Conservation (phyloP, 495 filamentous ascomycete genomes). For the Xylaria sp. region DNA sequence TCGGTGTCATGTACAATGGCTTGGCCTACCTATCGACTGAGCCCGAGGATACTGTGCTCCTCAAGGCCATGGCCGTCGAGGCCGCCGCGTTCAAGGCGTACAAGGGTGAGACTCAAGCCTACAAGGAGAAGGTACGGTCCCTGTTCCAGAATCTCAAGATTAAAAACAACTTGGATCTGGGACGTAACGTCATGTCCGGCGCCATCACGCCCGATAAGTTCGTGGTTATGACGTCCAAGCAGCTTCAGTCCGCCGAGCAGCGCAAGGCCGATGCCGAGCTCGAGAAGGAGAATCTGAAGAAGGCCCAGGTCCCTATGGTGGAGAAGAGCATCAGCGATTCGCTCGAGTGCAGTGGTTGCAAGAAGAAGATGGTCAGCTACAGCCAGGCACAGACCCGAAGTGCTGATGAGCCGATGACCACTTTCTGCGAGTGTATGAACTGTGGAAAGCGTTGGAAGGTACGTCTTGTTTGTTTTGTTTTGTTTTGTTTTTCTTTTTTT, state of each 20-base stretch:
- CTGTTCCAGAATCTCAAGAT: slow-evolving; percentile 94
- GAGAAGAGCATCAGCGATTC: slow-evolving; percentile 86
- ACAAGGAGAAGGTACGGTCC: slow-evolving; percentile 85
- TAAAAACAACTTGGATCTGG: slow-evolving; percentile 79
- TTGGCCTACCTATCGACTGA: slow-evolving; percentile 67
- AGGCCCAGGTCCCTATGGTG: slow-evolving; percentile 87
- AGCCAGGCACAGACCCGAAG: slow-evolving; percentile 93
- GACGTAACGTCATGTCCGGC: slow-evolving; percentile 74
- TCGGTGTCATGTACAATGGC: slow-evolving; percentile 91
- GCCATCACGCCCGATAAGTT: slow-evolving; percentile 74
- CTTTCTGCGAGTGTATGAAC: slow-evolving; percentile 77
- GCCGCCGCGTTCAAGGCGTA: slow-evolving; percentile 69
- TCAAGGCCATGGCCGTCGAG: slow-evolving; percentile 75
- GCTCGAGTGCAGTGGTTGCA: slow-evolving; percentile 87
- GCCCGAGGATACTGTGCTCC: slow-evolving; percentile 63
- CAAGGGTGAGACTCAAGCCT: slow-evolving; percentile 72
- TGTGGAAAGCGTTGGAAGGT: slow-evolving; percentile 83
- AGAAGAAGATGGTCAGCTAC: slow-evolving; percentile 91
- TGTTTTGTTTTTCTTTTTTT: too few relatives aligned
- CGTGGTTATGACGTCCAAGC: slow-evolving; percentile 64
- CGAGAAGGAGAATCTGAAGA: slow-evolving; percentile 90
- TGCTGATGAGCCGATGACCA: slow-evolving; percentile 92
- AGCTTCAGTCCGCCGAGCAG: slow-evolving; percentile 64
- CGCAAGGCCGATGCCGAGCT: slow-evolving; percentile 70
- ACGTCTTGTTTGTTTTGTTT: too few relatives aligned